phyloP scores from a whole-genome alignment of 1,284 basidiomycete species.

The Ganoderma resinaceum region DNA sequence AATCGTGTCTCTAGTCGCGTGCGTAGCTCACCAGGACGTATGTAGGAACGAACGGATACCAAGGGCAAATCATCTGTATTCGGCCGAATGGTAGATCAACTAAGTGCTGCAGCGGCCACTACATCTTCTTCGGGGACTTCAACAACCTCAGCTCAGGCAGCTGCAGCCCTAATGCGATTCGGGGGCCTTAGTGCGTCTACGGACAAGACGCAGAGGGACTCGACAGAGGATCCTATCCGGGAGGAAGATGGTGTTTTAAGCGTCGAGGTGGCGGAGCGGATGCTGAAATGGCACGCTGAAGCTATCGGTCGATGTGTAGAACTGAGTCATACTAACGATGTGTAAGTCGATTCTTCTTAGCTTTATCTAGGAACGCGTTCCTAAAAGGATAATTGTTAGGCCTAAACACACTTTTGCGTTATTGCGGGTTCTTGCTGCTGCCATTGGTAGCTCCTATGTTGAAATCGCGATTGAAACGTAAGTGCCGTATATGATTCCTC shows the following conservation, averaged over 20 bases:
- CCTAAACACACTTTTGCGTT: constrained; percentile 91
- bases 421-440: constrained; percentile 88
- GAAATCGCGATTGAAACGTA: constrained; percentile 94
- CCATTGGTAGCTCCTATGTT: constrained; percentile 86
- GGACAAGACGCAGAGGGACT: constrained; percentile 59
- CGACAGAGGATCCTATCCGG: constrained; percentile 69
- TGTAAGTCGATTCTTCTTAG: constrained; percentile 60
- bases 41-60: constrained; percentile 70
- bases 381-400: constrained; percentile 52
- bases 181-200: constrained; percentile 73
- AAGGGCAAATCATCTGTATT: constrained; percentile 89
- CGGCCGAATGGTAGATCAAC: constrained; percentile 92
- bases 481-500: constrained; percentile 36
- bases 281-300: constrained; percentile 97
- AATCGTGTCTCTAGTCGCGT: neutral
- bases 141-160: constrained; percentile 79
- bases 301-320: constrained; percentile 93
- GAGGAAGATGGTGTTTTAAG: constrained; percentile 86
- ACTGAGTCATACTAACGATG: constrained; percentile 79
- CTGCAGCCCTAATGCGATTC: constrained; percentile 82
- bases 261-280: constrained; percentile 83
- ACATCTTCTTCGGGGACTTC: constrained; percentile 63
- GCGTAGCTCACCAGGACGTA: constrained; percentile 9
- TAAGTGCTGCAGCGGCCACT: constrained; percentile 80
- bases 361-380: neutral